These are phyloP conservation scores for Umbelopsis ramanniana DNA, from an alignment of 192 early-diverging fungal genomes.

Conservation along the genomic window DNA sequence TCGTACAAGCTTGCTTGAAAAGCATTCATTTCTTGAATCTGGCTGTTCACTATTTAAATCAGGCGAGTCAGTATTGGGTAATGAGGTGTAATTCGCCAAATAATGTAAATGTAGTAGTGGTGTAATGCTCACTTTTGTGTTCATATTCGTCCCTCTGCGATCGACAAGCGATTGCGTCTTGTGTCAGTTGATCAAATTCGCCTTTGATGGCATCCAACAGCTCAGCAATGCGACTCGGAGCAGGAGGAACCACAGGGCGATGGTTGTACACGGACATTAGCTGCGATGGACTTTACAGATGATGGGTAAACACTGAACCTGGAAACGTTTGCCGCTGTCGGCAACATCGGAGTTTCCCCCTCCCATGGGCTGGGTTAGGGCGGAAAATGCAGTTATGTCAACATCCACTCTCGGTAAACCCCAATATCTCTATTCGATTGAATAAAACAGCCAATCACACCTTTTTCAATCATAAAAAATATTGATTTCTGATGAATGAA, in stretches of 20 bases:
- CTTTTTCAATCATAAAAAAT: too few relatives aligned
- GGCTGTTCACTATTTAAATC: slow-evolving; percentile 59
- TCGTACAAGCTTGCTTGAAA: slow-evolving; percentile 82
- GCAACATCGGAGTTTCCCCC: neutral
- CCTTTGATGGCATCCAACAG: slow-evolving; percentile 78
- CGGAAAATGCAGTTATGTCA: neutral
- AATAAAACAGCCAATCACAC: too few relatives aligned
- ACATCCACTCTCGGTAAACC: neutral
- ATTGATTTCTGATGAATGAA: too few relatives aligned
- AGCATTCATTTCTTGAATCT: slow-evolving; percentile 79
- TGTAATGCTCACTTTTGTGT: slow-evolving; percentile 70
- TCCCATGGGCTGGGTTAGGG: slow-evolving; percentile 4
- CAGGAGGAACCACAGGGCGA: slow-evolving; percentile 75
- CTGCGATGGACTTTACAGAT: slow-evolving; percentile 17
- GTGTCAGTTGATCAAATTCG: slow-evolving; percentile 80
- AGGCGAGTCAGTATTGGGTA: neutral
- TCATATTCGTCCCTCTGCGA: slow-evolving; percentile 87
- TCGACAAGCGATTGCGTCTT: slow-evolving; percentile 75
- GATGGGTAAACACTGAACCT: slow-evolving; percentile 17
- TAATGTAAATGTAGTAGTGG: too few relatives aligned
- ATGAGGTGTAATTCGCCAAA: neutral
- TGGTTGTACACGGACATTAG: slow-evolving; percentile 69
- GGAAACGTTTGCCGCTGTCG: slow-evolving; percentile 12
- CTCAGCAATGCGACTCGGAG: slow-evolving; percentile 70
- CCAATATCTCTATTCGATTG: too few relatives aligned